Evolutionary conservation across 2,329 filamentous ascomycete genomes (phyloP).

Genomic region (Ophiocordyceps camponoti-saundersi): DNA sequence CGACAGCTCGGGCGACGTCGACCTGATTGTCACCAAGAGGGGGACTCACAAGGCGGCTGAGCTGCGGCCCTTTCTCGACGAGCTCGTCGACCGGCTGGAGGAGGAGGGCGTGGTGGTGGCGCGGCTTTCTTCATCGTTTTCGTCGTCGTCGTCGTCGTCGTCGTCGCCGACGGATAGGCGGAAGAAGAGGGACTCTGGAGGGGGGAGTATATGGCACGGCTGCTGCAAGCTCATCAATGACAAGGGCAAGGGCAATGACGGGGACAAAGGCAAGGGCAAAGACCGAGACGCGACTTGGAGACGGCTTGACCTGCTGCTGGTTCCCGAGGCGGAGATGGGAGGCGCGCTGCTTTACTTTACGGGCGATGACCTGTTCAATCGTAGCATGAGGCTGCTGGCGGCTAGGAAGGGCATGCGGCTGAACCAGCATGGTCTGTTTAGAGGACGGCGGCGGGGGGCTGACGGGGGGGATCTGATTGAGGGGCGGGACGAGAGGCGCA

Average conservation of each 20-base stretch:
- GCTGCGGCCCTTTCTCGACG: conserved; percentile 44
- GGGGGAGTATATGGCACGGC: conserved; percentile 76
- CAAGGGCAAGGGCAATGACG: too few species aligned
- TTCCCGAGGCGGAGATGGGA: conserved; percentile 63
- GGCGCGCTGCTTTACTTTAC: conserved; percentile 91
- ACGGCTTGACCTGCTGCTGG: conserved; percentile 69
- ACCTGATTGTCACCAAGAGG: conserved; percentile 63
- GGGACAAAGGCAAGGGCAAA: too few species aligned
- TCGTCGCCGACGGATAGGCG: too few species aligned
- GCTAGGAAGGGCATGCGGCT: conserved; percentile 67
- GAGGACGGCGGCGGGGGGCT: conserved; percentile 16
- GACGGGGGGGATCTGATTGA: conserved; percentile 48
- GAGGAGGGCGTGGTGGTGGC: conserved; percentile 49
- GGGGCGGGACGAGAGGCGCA: conserved; percentile 56
- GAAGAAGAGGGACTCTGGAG: conserved; percentile 10
- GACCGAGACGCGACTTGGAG: conserved; percentile 39
- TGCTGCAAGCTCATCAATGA: conserved; percentile 50
- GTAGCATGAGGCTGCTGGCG: conserved; percentile 66
- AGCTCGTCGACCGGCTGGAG: conserved; percentile 46
- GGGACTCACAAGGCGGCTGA: conserved; percentile 34
- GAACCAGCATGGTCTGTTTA: conserved; percentile 71
- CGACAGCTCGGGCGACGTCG: conserved; percentile 61
- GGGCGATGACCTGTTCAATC: conserved; percentile 87
- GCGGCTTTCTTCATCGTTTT: conserved; percentile 39
- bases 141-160: conserved; percentile 3